phyloP scores from a whole-genome alignment of 345 rosid species.

The Acer yangbiense region DNA sequence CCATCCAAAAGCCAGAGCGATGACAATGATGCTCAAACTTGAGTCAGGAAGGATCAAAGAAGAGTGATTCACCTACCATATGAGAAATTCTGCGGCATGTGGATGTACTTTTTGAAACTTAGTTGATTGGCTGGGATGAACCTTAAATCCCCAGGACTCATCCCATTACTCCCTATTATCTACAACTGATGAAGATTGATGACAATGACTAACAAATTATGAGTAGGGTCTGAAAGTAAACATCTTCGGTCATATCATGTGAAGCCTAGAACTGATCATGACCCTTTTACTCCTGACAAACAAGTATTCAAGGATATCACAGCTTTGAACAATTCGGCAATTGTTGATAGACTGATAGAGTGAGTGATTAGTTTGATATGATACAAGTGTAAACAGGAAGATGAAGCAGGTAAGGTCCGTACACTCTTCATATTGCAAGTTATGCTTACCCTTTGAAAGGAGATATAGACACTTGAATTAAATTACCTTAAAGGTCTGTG shows the following conservation, averaged over 20 bases:
- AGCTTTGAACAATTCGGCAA: slow-evolving; percentile 17
- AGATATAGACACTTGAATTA: background rate
- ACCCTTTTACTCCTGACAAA: slow-evolving; percentile 1
- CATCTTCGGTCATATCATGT: background rate
- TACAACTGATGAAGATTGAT: background rate
- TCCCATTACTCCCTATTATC: background rate
- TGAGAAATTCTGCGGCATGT: slow-evolving; percentile 14
- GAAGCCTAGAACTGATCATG: slow-evolving; percentile 2
- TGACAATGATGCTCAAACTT: slow-evolving; percentile 12
- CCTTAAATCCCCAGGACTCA: background rate
- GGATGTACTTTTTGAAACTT: background rate
- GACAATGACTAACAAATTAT: slow-evolving; percentile 4
- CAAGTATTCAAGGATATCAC: background rate
- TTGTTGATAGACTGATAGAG: slow-evolving; percentile 29
- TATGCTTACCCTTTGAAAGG: background rate
- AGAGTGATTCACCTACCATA: slow-evolving; percentile 18
- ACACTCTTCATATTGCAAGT: background rate
- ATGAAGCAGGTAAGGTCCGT: background rate
- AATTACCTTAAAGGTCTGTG: background rate
- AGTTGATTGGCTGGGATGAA: slow-evolving; percentile 14
- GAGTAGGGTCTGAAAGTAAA: slow-evolving; percentile 6
- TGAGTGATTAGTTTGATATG: slow-evolving; percentile 18
- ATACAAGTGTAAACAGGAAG: slow-evolving; percentile 1
- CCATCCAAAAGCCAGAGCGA: slow-evolving; percentile 18
- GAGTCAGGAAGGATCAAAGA: slow-evolving; percentile 15